Evolutionary conservation across 2,329 filamentous ascomycete genomes (phyloP).

Genomic region (Sordariomycetes sp.): DNA sequence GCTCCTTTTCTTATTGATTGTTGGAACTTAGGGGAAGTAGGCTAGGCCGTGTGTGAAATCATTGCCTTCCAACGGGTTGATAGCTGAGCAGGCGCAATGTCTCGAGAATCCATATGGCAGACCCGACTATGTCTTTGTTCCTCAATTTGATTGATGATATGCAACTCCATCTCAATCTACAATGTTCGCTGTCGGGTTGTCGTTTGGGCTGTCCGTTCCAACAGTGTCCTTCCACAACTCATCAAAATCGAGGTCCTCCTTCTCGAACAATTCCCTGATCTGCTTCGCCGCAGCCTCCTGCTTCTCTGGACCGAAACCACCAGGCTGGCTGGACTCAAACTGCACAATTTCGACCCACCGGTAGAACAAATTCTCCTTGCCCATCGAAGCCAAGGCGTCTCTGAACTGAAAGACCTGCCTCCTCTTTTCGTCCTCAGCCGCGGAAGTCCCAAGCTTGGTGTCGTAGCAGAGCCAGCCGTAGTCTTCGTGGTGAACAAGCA

Average conservation of each 20-base stretch:
- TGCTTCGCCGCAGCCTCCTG: constrained; percentile 65
- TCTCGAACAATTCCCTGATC: constrained; percentile 66
- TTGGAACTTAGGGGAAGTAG: too few relatives aligned
- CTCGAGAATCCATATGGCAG: too few relatives aligned
- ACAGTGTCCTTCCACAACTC: constrained; percentile 63
- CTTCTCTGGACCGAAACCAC: constrained; percentile 66
- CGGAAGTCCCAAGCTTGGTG: constrained; percentile 44
- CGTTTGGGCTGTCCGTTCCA: constrained; percentile 15
- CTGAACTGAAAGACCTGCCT: constrained; percentile 75
- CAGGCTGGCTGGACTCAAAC: constrained; percentile 71
- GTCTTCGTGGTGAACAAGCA: constrained; percentile 59
- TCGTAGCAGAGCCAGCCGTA: constrained; percentile 56
- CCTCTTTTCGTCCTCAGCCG: constrained; percentile 52
- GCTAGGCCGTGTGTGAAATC: too few relatives aligned
- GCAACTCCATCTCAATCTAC: too few relatives aligned
- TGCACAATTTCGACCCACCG: constrained; percentile 90
- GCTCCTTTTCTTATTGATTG: too few relatives aligned
- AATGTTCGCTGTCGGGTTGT: too few relatives aligned
- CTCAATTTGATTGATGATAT: too few relatives aligned
- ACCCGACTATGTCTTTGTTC: too few relatives aligned
- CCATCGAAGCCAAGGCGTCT: constrained; percentile 63
- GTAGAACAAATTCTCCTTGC: constrained; percentile 85
- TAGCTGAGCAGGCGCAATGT: too few relatives aligned
- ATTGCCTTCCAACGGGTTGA: too few relatives aligned
- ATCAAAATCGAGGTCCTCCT: constrained; percentile 74